Evolutionary conservation across 1,284 basidiomycete genomes (phyloP).

Genomic region (Apiotrichum sp.): DNA sequence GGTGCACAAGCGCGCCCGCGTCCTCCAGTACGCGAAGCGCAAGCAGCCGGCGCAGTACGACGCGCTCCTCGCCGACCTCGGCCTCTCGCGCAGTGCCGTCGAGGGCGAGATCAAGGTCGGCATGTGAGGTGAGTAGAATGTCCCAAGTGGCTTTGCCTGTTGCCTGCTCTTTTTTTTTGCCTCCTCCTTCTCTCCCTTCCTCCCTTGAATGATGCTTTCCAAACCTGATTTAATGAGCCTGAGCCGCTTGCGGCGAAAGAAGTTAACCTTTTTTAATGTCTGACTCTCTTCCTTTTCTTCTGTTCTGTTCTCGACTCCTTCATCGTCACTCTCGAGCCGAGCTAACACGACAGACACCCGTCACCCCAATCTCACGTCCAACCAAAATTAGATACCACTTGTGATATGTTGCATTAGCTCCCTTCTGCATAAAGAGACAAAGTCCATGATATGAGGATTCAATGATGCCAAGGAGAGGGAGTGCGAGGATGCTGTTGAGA

Average conservation of each 20-base stretch:
- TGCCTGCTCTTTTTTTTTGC: not conserved
- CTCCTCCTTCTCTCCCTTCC: not conserved
- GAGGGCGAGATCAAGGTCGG: constrained; percentile 76
- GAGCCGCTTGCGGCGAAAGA: constrained; percentile 26
- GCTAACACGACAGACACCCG: not conserved
- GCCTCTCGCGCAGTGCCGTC: constrained; percentile 69
- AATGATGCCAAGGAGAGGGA: not conserved
- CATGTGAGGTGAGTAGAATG: constrained; percentile 16
- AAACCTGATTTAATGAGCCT: constrained; percentile 50
- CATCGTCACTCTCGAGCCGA: not conserved
- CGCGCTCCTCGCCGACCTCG: constrained; percentile 63
- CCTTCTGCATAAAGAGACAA: constrained; percentile 3
- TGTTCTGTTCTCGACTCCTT: not conserved
- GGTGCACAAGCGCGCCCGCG: constrained; percentile 73
- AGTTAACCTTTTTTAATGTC: constrained; percentile 23
- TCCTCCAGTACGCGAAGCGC: constrained; percentile 73
- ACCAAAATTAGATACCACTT: not conserved
- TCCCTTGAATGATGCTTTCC: constrained; percentile 35
- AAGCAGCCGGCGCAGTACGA: constrained; percentile 68
- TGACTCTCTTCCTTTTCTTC: constrained; percentile 5
- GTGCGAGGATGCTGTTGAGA: too few relatives aligned
- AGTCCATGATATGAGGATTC: not conserved
- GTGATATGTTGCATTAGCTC: constrained; percentile 5
- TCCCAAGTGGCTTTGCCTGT: not conserved
- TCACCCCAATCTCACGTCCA: not conserved